These are phyloP conservation scores for Pythium vanterpoolii DNA, from an alignment of 352 stramenopile species.

Conservation along the genomic window DNA sequence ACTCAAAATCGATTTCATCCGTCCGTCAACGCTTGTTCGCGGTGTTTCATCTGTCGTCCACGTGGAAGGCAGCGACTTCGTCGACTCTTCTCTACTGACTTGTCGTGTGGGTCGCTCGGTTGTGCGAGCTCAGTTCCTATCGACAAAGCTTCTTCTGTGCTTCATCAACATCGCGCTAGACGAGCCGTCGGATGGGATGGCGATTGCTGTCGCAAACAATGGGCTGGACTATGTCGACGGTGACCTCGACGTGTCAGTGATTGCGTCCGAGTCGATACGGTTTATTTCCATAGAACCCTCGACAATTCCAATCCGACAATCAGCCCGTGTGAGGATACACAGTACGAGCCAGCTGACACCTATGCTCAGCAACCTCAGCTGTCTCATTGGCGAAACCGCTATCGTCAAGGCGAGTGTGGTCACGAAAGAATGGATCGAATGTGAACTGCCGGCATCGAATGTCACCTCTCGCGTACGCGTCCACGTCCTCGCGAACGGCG, in stretches of 20 bases:
- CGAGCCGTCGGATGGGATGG: constrained; percentile 28
- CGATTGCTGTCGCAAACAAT: constrained; percentile 18
- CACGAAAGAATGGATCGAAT: constrained; percentile 16
- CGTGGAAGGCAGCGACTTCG: constrained; percentile 33
- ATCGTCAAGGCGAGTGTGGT: constrained; percentile 7
- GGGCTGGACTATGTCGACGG: constrained; percentile 17
- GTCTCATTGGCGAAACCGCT: constrained; percentile 14
- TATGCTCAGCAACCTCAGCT: constrained; percentile 6
- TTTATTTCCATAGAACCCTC: constrained; percentile 11
- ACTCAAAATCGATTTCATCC: constrained; percentile 4
- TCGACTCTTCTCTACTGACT: constrained; percentile 33
- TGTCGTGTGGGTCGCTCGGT: constrained; percentile 30
- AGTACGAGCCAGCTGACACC: neutral
- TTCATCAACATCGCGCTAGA: neutral
- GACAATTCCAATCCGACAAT: constrained; percentile 1
- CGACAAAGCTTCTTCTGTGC: constrained; percentile 6
- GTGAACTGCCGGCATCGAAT: neutral
- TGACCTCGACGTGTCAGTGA: constrained; percentile 13
- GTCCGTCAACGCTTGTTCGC: neutral
- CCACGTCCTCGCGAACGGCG: constrained; percentile 11
- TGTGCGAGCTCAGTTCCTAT: constrained; percentile 26
- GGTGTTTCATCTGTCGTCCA: constrained; percentile 12
- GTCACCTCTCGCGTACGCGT: constrained; percentile 4
- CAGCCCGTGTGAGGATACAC: constrained; percentile 1
- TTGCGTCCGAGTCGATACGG: neutral